Evolutionary conservation across 2,329 filamentous ascomycete species (phyloP).

Genomic region (Sphaerostilbella broomeana): DNA sequence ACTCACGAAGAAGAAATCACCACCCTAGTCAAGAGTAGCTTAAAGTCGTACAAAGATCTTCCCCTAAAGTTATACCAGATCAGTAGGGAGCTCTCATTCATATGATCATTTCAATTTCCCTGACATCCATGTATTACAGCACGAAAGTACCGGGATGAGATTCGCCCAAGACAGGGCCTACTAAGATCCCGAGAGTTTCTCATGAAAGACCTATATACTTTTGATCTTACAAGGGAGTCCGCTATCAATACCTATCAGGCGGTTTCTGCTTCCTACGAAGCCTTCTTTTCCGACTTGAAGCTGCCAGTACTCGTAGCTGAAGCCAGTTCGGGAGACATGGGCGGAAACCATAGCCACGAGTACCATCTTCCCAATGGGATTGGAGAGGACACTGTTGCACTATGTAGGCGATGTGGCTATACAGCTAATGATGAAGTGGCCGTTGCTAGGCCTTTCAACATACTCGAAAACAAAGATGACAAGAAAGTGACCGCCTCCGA

Average conservation of each 20-base stretch:
- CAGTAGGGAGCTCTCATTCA: conserved; percentile 41
- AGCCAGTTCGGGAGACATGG: conserved; percentile 94
- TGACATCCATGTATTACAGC: conserved; percentile 39
- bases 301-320: conserved; percentile 78
- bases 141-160: conserved; percentile 91
- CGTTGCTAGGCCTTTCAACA: conserved; percentile 21
- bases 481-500: conserved; percentile 9
- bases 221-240: conserved; percentile 61
- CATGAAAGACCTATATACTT: conserved; percentile 99
- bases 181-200: conserved; percentile 84
- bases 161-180: conserved; percentile 79
- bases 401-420: conserved; percentile 66
- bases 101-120: background rate
- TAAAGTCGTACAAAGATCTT: conserved; percentile 78
- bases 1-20: conserved; percentile 98
- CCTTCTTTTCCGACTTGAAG: conserved; percentile 75
- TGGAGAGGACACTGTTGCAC: conserved; percentile 81
- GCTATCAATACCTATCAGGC: conserved; percentile 74
- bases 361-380: conserved; percentile 76
- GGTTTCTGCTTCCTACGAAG: conserved; percentile 66
- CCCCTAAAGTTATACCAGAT: conserved; percentile 89
- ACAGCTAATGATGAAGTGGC: conserved; percentile 86
- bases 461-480: background rate
- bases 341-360: conserved; percentile 86
- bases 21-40: conserved; percentile 61